Evolutionary conservation across 495 filamentous ascomycete genomes (phyloP).

Genomic region (Lasiosphaeris hirsuta): DNA sequence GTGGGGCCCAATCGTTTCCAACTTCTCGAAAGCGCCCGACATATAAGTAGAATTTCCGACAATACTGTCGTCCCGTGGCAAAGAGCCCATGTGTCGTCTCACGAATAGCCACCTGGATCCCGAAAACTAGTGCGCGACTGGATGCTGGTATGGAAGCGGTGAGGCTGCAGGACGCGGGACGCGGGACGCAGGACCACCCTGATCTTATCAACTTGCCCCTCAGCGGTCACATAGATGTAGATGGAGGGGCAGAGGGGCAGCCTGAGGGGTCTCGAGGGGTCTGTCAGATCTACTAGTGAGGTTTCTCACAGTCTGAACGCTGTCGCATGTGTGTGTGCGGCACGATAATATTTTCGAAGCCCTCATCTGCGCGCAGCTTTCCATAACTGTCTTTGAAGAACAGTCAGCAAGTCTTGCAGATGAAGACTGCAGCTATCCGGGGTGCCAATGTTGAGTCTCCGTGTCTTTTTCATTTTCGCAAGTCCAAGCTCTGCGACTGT

Average conservation of each 20-base stretch:
- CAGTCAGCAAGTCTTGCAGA: no score
- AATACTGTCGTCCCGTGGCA: no score
- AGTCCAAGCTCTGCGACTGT: no score
- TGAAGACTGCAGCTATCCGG: no score
- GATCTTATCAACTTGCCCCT: background rate
- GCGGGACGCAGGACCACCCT: conserved; percentile 6
- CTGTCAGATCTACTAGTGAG: background rate
- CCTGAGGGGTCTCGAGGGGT: background rate
- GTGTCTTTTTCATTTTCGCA: no score
- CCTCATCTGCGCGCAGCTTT: no score
- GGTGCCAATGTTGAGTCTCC: no score
- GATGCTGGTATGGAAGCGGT: conserved; percentile 11
- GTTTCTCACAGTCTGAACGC: background rate
- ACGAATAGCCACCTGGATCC: conserved; percentile 10
- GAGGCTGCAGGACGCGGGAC: conserved; percentile 12
- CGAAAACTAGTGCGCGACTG: conserved; percentile 7
- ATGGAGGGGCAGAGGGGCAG: conserved; percentile 1
- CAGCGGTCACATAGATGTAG: background rate
- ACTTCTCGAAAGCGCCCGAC: no score
- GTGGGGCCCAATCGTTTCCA: no score
- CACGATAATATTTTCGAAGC: no score
- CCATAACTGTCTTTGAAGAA: background rate
- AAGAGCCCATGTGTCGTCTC: background rate
- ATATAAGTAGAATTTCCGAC: no score
- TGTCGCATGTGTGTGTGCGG: no score